These are phyloP conservation scores for Suillus ampliporus DNA, from an alignment of 768 basidiomycete genomes.

Conservation along the genomic window DNA sequence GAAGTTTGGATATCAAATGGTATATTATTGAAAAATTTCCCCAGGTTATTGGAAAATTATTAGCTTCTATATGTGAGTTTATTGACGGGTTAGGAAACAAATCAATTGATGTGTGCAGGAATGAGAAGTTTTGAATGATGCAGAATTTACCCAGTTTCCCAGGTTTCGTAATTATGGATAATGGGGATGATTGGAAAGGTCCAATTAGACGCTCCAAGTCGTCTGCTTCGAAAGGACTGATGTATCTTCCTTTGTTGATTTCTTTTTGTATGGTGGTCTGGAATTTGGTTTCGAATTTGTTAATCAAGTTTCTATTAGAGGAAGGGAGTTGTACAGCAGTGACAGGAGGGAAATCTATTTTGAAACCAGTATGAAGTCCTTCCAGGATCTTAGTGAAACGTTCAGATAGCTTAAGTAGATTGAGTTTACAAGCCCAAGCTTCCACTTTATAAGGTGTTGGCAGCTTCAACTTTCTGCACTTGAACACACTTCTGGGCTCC, in stretches of 20 bases:
- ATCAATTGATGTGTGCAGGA: slow-evolving; percentile 19
- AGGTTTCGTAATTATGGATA: slow-evolving; percentile 41
- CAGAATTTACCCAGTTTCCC: slow-evolving; percentile 39
- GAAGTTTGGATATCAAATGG: slow-evolving; percentile 29
- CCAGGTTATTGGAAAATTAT: slow-evolving; percentile 48
- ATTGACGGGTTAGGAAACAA: slow-evolving; percentile 30
- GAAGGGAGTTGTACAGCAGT: too few relatives aligned
- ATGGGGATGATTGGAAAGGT: slow-evolving; percentile 25
- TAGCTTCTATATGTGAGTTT: slow-evolving; percentile 39
- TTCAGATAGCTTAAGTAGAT: too few relatives aligned
- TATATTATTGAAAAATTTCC: slow-evolving; percentile 44
- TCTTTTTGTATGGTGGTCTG: slow-evolving; percentile 2
- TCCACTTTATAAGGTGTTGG: too few relatives aligned
- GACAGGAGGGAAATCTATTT: too few relatives aligned
- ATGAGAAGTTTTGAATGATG: slow-evolving; percentile 47
- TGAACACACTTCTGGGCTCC: too few relatives aligned
- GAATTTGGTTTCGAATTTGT: background rate
- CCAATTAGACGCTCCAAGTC: slow-evolving; percentile 24
- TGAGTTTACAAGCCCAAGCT: too few relatives aligned
- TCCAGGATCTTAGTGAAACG: too few relatives aligned
- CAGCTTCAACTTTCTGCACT: too few relatives aligned
- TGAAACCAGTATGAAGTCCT: too few relatives aligned
- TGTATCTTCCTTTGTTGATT: slow-evolving; percentile 9
- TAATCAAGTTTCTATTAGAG: too few relatives aligned
- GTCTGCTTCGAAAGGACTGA: slow-evolving; percentile 15